Evolutionary conservation across 164 flowering plant species (phyloP).

Genomic region (Vitis cinerea): DNA sequence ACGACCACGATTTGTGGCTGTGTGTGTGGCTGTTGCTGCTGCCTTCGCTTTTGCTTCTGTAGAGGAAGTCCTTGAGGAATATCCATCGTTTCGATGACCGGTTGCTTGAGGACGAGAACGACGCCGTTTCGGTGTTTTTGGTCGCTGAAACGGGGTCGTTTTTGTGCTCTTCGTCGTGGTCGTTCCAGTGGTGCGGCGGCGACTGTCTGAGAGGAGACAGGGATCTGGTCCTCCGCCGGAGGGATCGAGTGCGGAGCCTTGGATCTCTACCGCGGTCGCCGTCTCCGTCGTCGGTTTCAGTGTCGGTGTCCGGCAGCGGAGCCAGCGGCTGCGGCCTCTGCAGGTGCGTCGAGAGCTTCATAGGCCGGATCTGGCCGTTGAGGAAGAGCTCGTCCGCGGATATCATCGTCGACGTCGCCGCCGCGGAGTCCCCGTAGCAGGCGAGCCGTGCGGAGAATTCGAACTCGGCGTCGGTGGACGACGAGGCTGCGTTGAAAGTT

Average conservation of each 20-base stretch:
- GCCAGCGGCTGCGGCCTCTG: slow-evolving; percentile 49
- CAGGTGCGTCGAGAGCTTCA: slow-evolving; percentile 62
- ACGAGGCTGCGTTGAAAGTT: background rate
- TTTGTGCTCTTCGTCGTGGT: slow-evolving; percentile 5
- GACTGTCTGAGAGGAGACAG: slow-evolving; percentile 49
- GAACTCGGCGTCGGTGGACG: slow-evolving; percentile 32
- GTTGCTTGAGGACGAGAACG: slow-evolving; percentile 50
- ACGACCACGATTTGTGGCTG: background rate
- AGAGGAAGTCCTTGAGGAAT: slow-evolving; percentile 57
- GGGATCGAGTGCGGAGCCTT: slow-evolving; percentile 40
- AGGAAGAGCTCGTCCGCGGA: slow-evolving; percentile 72
- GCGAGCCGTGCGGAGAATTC: slow-evolving; percentile 42
- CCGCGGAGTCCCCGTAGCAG: slow-evolving; percentile 14
- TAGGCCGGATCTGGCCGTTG: slow-evolving; percentile 71
- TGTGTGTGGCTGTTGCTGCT: slow-evolving; percentile 28
- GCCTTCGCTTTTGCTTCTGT: slow-evolving; percentile 69
- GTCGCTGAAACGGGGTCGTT: slow-evolving; percentile 8
- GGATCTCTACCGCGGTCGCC: slow-evolving; percentile 47
- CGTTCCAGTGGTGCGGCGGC: slow-evolving; percentile 22
- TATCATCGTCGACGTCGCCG: slow-evolving; percentile 36
- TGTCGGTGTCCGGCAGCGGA: slow-evolving; percentile 44
- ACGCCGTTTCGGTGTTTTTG: slow-evolving; percentile 24
- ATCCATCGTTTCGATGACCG: slow-evolving; percentile 64
- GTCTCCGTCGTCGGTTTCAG: slow-evolving; percentile 18
- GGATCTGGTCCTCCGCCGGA: slow-evolving; percentile 58